These are phyloP conservation scores for Seminavis robusta DNA, from an alignment of 108 stramenopile species.

Conservation along the genomic window DNA sequence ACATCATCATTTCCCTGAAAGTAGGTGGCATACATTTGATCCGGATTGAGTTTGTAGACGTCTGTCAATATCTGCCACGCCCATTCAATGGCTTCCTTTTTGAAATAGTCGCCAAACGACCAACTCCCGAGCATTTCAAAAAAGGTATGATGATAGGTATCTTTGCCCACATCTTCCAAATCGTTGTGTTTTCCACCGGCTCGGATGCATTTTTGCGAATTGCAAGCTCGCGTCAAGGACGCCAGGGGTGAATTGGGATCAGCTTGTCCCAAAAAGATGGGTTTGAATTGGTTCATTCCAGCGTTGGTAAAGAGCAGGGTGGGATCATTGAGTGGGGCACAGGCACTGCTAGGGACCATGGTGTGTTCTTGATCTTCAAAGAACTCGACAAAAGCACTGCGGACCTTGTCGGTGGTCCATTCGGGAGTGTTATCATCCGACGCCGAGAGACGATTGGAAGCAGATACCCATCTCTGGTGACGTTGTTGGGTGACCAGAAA, in stretches of 20 bases:
- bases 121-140: constrained; percentile 99
- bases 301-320: constrained; percentile 98
- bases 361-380: constrained; percentile 75
- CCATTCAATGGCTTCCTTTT: constrained; percentile 91
- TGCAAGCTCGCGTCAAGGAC: constrained; percentile 77
- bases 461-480: no score
- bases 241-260: constrained; percentile 76
- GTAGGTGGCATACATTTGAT: constrained; percentile 95
- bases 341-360: constrained; percentile 80
- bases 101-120: constrained; percentile 96
- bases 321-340: constrained; percentile 93
- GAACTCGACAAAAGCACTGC: constrained; percentile 92
- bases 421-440: constrained; percentile 12
- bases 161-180: constrained; percentile 98
- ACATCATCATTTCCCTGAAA: constrained; percentile 92
- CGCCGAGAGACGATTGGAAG: no score
- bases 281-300: constrained; percentile 99
- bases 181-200: constrained; percentile 99
- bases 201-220: constrained; percentile 99
- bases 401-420: constrained; percentile 92
- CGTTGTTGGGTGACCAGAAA: no score
- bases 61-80: constrained; percentile 94
- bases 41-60: constrained; percentile 82
- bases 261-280: constrained; percentile 94
- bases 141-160: constrained; percentile 99